These are phyloP conservation scores for Penicillium sp. DNA, from an alignment of 2,329 filamentous ascomycete genomes.

Conservation along the genomic window DNA sequence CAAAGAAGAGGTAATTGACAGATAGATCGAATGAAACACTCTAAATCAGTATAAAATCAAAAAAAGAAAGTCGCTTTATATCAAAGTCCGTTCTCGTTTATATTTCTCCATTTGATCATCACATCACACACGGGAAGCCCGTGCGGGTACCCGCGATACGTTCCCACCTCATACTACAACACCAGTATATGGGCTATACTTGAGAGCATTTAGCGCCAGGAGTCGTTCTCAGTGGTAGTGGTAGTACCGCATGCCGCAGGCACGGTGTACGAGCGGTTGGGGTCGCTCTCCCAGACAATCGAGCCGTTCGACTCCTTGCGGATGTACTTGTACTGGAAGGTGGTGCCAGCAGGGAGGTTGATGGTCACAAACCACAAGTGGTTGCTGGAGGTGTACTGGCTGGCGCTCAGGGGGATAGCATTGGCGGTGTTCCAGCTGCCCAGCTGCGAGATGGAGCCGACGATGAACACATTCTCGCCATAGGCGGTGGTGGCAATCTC, in stretches of 20 bases:
- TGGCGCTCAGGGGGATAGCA: conserved; percentile 61
- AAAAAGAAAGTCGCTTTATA: neutral
- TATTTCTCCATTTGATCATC: neutral
- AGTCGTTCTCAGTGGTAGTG: conserved; percentile 38
- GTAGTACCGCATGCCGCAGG: conserved; percentile 38
- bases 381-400: conserved; percentile 61
- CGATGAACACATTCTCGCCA: conserved; percentile 68
- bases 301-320: conserved; percentile 57
- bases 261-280: conserved; percentile 47
- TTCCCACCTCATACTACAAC: neutral
- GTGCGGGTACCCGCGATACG: too few relatives aligned
- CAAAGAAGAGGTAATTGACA: neutral
- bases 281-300: conserved; percentile 66
- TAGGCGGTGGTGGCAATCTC: conserved; percentile 58
- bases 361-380: conserved; percentile 65
- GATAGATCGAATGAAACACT: neutral
- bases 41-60: neutral
- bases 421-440: conserved; percentile 63
- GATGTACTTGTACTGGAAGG: conserved; percentile 70
- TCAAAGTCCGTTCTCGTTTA: neutral
- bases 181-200: neutral
- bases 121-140: neutral
- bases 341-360: conserved; percentile 56
- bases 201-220: conserved; percentile 34
- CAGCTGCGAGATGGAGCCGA: conserved; percentile 61